A percentile compares a stretch with the other conserved stretches of the same genome.
Conservation (phyloP, 805 yeast genomes). For the Pichia heedii region DNA sequence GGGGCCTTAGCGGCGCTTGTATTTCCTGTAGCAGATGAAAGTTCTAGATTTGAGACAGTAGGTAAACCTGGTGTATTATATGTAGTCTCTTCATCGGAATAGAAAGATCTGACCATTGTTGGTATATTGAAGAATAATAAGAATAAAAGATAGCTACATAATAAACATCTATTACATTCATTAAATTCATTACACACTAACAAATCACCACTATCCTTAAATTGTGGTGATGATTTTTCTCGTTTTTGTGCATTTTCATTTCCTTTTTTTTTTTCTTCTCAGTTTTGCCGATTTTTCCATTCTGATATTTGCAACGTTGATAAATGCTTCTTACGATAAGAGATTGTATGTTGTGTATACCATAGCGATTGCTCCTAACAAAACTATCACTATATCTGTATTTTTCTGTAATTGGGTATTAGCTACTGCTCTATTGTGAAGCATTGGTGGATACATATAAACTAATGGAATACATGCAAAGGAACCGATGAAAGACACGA, state of each 20-base stretch:
- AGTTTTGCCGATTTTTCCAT: too few relatives aligned
- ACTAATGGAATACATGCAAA: conserved; percentile 82
- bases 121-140: too few relatives aligned
- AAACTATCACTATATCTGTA: conserved; percentile 40
- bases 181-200: too few relatives aligned
- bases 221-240: too few relatives aligned
- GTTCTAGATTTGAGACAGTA: conserved; percentile 9
- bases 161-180: too few relatives aligned
- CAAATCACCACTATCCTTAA: too few relatives aligned
- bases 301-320: too few relatives aligned
- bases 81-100: conserved; percentile 42
- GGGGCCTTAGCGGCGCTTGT: conserved; percentile 18
- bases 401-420: conserved; percentile 30
- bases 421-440: conserved; percentile 51
- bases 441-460: conserved; percentile 76
- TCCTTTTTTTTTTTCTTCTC: too few relatives aligned
- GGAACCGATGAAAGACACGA: conserved; percentile 76
- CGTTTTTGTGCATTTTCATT: too few relatives aligned
- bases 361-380: conserved; percentile 55
- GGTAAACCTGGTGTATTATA: conserved; percentile 42
- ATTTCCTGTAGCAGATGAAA: neutral
- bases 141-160: too few relatives aligned
- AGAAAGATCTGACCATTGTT: conserved; percentile 35
- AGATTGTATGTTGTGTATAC: conserved; percentile 44
- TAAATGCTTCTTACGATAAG: too few relatives aligned